Evolutionary conservation across 106 monocot genomes (phyloP).

Genomic region (Allium cepa): DNA sequence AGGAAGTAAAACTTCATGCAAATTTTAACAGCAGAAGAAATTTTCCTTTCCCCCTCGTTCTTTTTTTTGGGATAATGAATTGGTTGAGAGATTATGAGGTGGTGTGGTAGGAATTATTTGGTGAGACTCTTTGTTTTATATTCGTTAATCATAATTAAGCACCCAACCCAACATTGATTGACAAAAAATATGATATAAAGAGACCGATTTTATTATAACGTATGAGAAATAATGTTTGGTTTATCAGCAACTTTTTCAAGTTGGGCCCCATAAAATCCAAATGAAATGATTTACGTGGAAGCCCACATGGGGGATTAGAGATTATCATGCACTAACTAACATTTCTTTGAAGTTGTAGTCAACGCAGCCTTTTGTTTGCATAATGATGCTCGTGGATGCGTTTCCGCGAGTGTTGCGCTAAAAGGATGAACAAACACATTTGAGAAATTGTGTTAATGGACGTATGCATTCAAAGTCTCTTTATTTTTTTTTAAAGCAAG

Average conservation of each 20-base stretch:
- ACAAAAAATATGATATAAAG: background rate
- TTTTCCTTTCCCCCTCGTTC: too few relatives aligned
- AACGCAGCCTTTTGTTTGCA: background rate
- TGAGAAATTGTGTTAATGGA: too few relatives aligned
- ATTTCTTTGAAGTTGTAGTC: background rate
- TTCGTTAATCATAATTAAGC: too few relatives aligned
- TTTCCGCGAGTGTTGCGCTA: too few relatives aligned
- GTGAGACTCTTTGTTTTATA: too few relatives aligned
- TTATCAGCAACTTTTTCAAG: background rate
- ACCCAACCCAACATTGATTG: background rate
- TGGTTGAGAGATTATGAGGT: too few relatives aligned
- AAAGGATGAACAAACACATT: background rate
- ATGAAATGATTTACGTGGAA: background rate
- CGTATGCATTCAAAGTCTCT: background rate
- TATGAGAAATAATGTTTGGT: background rate
- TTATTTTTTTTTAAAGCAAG: too few relatives aligned
- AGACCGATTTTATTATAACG: background rate
- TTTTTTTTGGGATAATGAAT: too few relatives aligned
- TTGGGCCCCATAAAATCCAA: constrained; percentile 8
- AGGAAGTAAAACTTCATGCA: background rate
- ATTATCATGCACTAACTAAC: background rate
- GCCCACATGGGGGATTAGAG: background rate
- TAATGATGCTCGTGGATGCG: background rate
- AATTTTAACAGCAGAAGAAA: too few relatives aligned
- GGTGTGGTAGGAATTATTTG: too few relatives aligned